Evolutionary conservation across 2,329 filamentous ascomycete genomes (phyloP), one percentile per base, ranked within the genome.

Genomic region (Botrytis elliptica): DNA sequence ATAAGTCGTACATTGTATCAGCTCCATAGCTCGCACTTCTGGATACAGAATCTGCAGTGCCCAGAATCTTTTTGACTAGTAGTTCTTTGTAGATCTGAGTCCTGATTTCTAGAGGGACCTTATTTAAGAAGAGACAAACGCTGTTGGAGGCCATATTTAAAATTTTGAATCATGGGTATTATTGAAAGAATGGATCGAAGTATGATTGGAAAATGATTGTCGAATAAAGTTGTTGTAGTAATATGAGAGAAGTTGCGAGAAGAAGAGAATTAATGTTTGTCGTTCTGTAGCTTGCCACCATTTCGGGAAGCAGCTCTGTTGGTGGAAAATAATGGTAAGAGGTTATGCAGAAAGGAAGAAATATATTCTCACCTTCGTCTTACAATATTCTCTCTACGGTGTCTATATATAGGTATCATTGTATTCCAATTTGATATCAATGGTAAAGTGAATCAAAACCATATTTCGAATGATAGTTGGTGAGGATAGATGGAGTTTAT

Each of bases 1-100:
- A 57, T 0, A 76, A 40, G 20, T 55, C 49, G n/a, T 75, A 75
- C 8, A 55, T n/a, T 16, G 33, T 2, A 3, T 29, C 18, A 14
- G 52, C 66, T 10, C 71, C 68, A 29, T 16, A 72, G 22, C 38
- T 2, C n/a, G 14, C 71, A 9, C 2, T 10, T 25, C 40, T 8
- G 25, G 36, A 33, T 29, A 73, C 52, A 18, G 55, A 73, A 7
- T 33, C 38, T 42, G 40, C 70, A 1, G n/a, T 55, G 20, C 65
- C 66, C 33, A 71, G 20, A 12, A 74, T 67, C 0, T 72, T 55
- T 4, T 74, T 74, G 40, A 73, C 36, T 6, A 77, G 66, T 38
- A 77, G 42, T 29, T 64, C 25, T 44, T 55, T 52, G 62, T 77
- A 86, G 38, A 91, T 86, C 78, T 90, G 85, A 68, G 89, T 86